phyloP scores from a whole-genome alignment of 1,284 basidiomycete species.

The Phellinidium pouzarii region DNA sequence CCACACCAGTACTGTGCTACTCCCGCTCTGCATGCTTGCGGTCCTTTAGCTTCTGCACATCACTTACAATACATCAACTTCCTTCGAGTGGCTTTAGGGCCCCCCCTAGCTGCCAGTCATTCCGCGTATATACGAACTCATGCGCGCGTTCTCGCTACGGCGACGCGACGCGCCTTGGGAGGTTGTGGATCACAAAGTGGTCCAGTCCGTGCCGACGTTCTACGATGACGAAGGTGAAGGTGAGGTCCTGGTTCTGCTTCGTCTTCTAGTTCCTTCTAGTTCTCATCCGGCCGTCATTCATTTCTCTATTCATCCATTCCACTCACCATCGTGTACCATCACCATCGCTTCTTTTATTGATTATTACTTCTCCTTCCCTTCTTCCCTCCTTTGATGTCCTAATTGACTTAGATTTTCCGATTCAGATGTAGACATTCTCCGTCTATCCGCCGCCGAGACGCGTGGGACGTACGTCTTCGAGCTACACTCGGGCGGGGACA shows the following conservation, averaged over 20 bases:
- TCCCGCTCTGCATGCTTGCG: background rate
- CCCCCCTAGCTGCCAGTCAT: slow-evolving; percentile 7
- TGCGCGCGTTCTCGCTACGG: slow-evolving; percentile 12
- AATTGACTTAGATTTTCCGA: slow-evolving; percentile 12
- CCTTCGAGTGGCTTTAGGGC: background rate
- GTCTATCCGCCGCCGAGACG: slow-evolving; percentile 44
- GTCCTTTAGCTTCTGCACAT: background rate
- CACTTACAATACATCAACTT: background rate
- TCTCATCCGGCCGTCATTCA: no score
- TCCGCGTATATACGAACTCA: slow-evolving; percentile 16
- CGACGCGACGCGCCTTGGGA: slow-evolving; percentile 56
- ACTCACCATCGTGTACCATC: no score
- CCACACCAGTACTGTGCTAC: no score
- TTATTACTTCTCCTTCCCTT: no score
- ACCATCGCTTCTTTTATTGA: background rate
- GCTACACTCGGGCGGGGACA: slow-evolving; percentile 26
- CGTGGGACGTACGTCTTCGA: slow-evolving; percentile 61
- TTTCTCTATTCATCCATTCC: no score
- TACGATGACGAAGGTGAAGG: slow-evolving; percentile 52
- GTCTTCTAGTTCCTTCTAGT: background rate
- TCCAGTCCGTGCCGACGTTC: slow-evolving; percentile 59
- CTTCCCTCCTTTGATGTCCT: no score
- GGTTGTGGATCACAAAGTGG: slow-evolving; percentile 57
- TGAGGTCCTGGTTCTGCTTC: background rate
- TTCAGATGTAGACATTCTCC: slow-evolving; percentile 54